A percentile compares a stretch with the other conserved stretches of the same genome.
Evolutionary conservation across 2,329 filamentous ascomycete genomes (phyloP).

Genomic region (Paecilomyces dactylethromorphus): DNA sequence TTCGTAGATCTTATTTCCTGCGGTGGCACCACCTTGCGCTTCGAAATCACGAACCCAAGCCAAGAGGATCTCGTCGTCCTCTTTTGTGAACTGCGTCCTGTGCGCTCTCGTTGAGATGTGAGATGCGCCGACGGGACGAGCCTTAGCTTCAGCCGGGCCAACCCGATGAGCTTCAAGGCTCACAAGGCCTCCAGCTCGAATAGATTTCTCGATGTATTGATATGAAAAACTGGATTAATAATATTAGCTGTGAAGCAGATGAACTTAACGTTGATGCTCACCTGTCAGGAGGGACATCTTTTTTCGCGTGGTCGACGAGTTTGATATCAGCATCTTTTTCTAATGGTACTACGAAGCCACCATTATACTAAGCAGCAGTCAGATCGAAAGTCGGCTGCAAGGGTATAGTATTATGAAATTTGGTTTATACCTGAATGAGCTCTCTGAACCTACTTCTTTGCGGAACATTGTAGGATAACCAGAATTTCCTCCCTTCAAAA

Average conservation of each 20-base stretch:
- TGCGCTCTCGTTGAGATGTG: slow-evolving; percentile 26
- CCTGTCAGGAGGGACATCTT: slow-evolving; percentile 44
- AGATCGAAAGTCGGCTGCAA: slow-evolving; percentile 2
- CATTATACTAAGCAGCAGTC: slow-evolving; percentile 37
- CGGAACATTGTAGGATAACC: slow-evolving; percentile 51
- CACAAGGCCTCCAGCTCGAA: slow-evolving; percentile 43
- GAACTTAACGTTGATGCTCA: slow-evolving; percentile 19
- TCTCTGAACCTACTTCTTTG: slow-evolving; percentile 42
- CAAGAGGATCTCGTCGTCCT: slow-evolving; percentile 40
- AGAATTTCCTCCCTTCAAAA: slow-evolving; percentile 53
- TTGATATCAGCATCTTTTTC: slow-evolving; percentile 53
- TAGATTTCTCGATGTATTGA: slow-evolving; percentile 50
- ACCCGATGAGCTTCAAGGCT: slow-evolving; percentile 42
- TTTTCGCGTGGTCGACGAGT: slow-evolving; percentile 52
- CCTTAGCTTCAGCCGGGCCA: slow-evolving; percentile 36
- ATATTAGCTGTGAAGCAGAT: background rate
- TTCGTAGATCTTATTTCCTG: slow-evolving; percentile 41
- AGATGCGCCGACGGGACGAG: slow-evolving; percentile 40
- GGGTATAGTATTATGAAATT: background rate
- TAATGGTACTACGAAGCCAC: slow-evolving; percentile 46
- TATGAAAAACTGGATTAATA: slow-evolving; percentile 44
- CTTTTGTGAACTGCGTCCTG: slow-evolving; percentile 29
- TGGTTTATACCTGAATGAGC: slow-evolving; percentile 36
- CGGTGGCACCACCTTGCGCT: slow-evolving; percentile 20
- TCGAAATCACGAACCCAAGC: slow-evolving; percentile 37